Conservation (phyloP, 192 early-diverging fungal species). For the Cladochytrium replicatum region DNA sequence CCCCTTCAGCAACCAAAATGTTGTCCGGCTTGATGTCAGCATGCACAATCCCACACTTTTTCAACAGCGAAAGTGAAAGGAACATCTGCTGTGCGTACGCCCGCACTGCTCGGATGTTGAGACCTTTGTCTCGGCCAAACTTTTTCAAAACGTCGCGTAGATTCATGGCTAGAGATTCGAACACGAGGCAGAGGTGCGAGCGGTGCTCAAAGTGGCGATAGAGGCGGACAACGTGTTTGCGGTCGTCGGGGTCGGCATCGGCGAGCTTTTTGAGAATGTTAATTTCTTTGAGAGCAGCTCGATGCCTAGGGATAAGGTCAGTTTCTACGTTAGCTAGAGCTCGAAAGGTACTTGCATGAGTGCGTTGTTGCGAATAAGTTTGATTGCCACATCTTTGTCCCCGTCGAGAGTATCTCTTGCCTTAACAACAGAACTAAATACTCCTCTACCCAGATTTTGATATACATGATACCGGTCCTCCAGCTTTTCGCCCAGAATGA, state of each 20-base stretch:
- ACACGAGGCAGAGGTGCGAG: slow-evolving; percentile 84
- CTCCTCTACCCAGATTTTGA: slow-evolving; percentile 81
- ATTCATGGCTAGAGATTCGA: slow-evolving; percentile 89
- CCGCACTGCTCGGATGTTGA: slow-evolving; percentile 87
- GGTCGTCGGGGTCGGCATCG: slow-evolving; percentile 75
- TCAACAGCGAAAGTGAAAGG: slow-evolving; percentile 68
- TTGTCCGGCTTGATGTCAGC: slow-evolving; percentile 99
- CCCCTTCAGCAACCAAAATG: slow-evolving; percentile 76
- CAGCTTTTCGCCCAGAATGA: slow-evolving; percentile 75
- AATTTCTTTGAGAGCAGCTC: slow-evolving; percentile 80
- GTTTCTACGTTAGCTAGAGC: background rate
- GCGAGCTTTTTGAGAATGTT: slow-evolving; percentile 79
- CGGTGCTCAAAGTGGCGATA: slow-evolving; percentile 81
- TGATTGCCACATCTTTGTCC: slow-evolving; percentile 82
- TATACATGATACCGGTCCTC: slow-evolving; percentile 81
- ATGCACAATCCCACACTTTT: slow-evolving; percentile 75
- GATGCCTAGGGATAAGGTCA: slow-evolving; percentile 45
- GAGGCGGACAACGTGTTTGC: slow-evolving; percentile 81
- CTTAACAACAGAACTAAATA: slow-evolving; percentile 89
- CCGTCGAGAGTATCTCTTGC: slow-evolving; percentile 65
- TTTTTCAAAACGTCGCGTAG: slow-evolving; percentile 87
- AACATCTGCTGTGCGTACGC: slow-evolving; percentile 88
- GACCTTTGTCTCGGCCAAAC: slow-evolving; percentile 86
- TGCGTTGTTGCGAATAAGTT: slow-evolving; percentile 92
- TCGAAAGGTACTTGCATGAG: slow-evolving; percentile 48